These are phyloP conservation scores for Cystobasidium tubakii DNA, from an alignment of 768 basidiomycete genomes.

Conservation along the genomic window DNA sequence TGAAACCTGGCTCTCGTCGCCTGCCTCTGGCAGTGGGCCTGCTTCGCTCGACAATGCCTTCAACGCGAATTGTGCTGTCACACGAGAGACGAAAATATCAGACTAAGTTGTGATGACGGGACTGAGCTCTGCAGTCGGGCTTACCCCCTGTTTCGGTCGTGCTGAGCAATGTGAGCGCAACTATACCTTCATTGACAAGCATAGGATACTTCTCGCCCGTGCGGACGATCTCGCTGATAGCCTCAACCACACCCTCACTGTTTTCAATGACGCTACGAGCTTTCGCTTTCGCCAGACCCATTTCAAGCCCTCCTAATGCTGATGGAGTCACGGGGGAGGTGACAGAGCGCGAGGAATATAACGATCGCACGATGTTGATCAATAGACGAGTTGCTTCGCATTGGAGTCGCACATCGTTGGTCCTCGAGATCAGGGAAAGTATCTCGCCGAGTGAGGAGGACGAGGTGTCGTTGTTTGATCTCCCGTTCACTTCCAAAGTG, in stretches of 20 bases:
- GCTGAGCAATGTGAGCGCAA: slow-evolving; percentile 69
- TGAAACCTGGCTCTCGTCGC: background rate
- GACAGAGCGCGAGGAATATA: slow-evolving; percentile 52
- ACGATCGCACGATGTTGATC: slow-evolving; percentile 73
- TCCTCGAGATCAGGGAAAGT: slow-evolving; percentile 66
- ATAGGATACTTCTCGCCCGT: slow-evolving; percentile 74
- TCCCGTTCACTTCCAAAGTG: background rate
- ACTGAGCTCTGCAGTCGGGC: too few relatives aligned
- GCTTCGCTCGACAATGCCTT: background rate
- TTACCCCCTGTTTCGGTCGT: slow-evolving; percentile 13
- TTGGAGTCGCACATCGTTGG: slow-evolving; percentile 72
- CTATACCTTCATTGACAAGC: slow-evolving; percentile 79
- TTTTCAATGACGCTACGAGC: slow-evolving; percentile 52
- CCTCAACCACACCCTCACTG: slow-evolving; percentile 57
- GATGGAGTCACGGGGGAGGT: background rate
- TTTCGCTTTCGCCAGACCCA: slow-evolving; percentile 44
- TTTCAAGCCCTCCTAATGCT: background rate
- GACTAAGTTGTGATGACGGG: background rate
- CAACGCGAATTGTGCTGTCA: slow-evolving; percentile 6
- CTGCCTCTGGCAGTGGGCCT: background rate
- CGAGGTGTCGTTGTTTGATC: background rate
- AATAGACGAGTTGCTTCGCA: slow-evolving; percentile 85
- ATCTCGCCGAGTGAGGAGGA: slow-evolving; percentile 59
- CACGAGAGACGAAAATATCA: too few relatives aligned
- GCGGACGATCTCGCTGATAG: slow-evolving; percentile 66